phyloP scores from a whole-genome alignment of 75 land plant genomes.

The Chamaecyparis obtusa region DNA sequence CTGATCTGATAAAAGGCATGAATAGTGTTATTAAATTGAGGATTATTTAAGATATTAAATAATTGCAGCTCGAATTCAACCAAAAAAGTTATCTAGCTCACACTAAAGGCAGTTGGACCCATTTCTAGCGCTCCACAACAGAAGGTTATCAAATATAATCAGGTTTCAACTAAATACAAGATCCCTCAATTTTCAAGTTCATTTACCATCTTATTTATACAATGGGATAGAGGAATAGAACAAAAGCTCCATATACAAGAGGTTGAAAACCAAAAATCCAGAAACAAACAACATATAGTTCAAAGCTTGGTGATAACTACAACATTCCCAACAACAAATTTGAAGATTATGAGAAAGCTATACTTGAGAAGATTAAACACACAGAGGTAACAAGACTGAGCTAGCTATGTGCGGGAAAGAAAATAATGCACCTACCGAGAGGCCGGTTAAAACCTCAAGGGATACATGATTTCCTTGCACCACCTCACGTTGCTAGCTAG shows the following conservation, averaged over 20 bases:
- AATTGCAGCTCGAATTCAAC: background rate
- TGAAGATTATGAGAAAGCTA: background rate
- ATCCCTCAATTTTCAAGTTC: constrained; percentile 2
- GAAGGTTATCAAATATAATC: background rate
- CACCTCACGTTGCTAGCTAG: too few relatives aligned
- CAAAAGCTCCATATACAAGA: background rate
- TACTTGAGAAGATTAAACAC: background rate
- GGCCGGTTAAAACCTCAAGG: too few relatives aligned
- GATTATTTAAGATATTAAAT: background rate
- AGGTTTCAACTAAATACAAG: background rate
- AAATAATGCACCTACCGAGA: too few relatives aligned
- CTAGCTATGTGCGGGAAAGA: too few relatives aligned
- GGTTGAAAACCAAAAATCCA: background rate
- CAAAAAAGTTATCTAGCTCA: background rate
- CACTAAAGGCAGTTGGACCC: background rate
- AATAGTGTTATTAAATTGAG: background rate
- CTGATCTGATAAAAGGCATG: too few relatives aligned
- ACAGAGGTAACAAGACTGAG: background rate
- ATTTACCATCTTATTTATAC: background rate
- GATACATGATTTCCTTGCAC: too few relatives aligned
- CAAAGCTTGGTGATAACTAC: background rate
- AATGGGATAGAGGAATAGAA: background rate
- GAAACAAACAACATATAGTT: background rate
- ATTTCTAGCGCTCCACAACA: background rate
- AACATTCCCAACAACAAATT: background rate